These are phyloP conservation scores for Gamarada debralockiae DNA, from an alignment of 495 filamentous ascomycete genomes.

Conservation along the genomic window DNA sequence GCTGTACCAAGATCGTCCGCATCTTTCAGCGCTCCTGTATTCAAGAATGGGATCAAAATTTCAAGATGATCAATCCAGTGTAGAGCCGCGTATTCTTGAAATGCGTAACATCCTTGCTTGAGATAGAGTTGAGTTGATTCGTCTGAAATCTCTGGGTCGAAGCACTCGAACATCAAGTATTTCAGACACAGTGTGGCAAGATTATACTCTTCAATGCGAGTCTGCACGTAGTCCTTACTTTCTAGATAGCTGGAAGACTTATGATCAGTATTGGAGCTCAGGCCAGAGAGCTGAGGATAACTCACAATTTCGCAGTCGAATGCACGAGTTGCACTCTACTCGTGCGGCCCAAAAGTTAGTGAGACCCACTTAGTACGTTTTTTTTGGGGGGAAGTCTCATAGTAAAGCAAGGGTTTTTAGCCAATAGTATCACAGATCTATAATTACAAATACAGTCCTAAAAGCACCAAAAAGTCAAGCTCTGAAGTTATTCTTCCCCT, in stretches of 20 bases:
- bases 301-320: conserved; percentile 38
- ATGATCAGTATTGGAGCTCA: conserved; percentile 19
- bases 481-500: neutral
- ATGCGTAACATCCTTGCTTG: conserved; percentile 27
- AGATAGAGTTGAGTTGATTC: conserved; percentile 14
- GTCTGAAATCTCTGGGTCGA: conserved; percentile 18
- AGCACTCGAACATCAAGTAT: conserved; percentile 30
- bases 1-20: conserved; percentile 8
- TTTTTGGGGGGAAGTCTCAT: neutral
- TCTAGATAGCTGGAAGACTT: conserved; percentile 18
- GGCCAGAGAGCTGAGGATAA: conserved; percentile 7
- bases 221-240: conserved; percentile 18
- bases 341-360: too few species aligned
- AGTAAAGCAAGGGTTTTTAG: neutral
- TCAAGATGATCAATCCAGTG: conserved; percentile 37
- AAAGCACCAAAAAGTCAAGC: neutral
- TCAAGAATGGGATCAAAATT: neutral
- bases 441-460: neutral
- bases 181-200: conserved; percentile 29
- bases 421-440: neutral
- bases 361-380: neutral
- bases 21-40: neutral
- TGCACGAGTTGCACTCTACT: conserved; percentile 44
- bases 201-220: conserved; percentile 24
- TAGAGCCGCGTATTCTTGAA: conserved; percentile 36